Percentiles rank a stretch among this genome's conserved stretches.
These are phyloP conservation scores for Grigorovia yakushimaensis DNA, from an alignment of 805 yeast genomes.

Conservation along the genomic window DNA sequence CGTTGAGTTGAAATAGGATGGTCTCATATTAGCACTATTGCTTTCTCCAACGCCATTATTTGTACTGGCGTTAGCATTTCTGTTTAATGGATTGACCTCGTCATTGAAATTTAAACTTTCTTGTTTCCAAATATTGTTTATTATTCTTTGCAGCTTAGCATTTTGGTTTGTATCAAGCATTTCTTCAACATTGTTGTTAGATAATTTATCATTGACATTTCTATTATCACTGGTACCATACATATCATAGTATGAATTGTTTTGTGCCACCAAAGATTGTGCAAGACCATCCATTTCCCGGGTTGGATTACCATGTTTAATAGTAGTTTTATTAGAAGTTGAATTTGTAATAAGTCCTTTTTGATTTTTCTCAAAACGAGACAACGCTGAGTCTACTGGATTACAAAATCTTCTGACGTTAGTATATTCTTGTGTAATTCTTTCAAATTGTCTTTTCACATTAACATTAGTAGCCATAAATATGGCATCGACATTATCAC, in stretches of 20 bases:
- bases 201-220: neutral
- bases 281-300: neutral
- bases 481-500: conserved; percentile 20
- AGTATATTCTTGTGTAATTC: conserved; percentile 63
- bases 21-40: conserved; percentile 3
- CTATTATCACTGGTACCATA: conserved; percentile 2
- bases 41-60: conserved; percentile 3
- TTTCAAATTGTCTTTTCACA: conserved; percentile 66
- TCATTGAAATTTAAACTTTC: conserved; percentile 20
- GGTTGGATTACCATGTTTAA: conserved; percentile 2
- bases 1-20: neutral
- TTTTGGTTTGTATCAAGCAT: conserved; percentile 13
- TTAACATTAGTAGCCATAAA: conserved; percentile 43
- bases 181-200: conserved; percentile 9
- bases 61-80: conserved; percentile 1
- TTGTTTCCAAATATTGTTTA: conserved; percentile 25
- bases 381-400: conserved; percentile 57
- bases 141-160: conserved; percentile 17
- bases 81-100: conserved; percentile 18
- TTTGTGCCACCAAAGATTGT: neutral
- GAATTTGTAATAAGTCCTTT: neutral
- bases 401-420: conserved; percentile 60
- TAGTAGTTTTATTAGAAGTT: neutral
- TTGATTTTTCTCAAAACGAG: conserved; percentile 33
- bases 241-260: neutral